Percentiles rank a stretch among this genome's conserved stretches.
These are phyloP conservation scores for Ceratobasidium theobromae DNA, from an alignment of 1,284 basidiomycete species.

Conservation along the genomic window DNA sequence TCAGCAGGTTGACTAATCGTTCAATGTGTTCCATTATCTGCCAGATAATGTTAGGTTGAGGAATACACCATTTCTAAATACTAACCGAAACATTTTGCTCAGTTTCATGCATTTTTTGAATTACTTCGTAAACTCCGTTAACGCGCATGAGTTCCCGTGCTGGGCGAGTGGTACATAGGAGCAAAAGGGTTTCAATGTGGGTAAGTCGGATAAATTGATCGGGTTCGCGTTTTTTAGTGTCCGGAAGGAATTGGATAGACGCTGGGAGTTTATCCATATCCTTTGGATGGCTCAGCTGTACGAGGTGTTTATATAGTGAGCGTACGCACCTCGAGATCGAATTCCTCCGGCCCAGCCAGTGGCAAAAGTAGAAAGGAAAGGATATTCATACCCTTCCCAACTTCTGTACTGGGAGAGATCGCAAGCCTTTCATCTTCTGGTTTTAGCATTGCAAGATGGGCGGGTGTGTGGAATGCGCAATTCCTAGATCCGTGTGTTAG, in stretches of 20 bases:
- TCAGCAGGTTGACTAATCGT: constrained; percentile 70
- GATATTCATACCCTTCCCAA: constrained; percentile 77
- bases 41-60: neutral
- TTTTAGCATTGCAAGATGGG: constrained; percentile 65
- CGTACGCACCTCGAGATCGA: constrained; percentile 73
- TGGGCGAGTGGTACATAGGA: constrained; percentile 86
- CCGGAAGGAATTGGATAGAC: constrained; percentile 84
- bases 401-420: constrained; percentile 56
- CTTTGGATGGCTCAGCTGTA: constrained; percentile 47
- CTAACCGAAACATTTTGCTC: constrained; percentile 49
- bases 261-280: constrained; percentile 87
- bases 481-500: constrained; percentile 54
- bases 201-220: constrained; percentile 81
- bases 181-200: constrained; percentile 84
- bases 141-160: constrained; percentile 80
- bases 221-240: constrained; percentile 80
- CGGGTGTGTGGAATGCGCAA: constrained; percentile 68
- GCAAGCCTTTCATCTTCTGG: constrained; percentile 55
- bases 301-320: neutral
- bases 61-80: neutral
- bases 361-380: constrained; percentile 85
- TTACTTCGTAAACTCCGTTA: constrained; percentile 85
- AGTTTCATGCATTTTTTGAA: constrained; percentile 76
- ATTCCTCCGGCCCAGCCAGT: constrained; percentile 92
- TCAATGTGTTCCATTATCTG: constrained; percentile 68